These are phyloP conservation scores for Euphorbia peplus DNA, from an alignment of 345 rosid genomes.

Conservation along the genomic window DNA sequence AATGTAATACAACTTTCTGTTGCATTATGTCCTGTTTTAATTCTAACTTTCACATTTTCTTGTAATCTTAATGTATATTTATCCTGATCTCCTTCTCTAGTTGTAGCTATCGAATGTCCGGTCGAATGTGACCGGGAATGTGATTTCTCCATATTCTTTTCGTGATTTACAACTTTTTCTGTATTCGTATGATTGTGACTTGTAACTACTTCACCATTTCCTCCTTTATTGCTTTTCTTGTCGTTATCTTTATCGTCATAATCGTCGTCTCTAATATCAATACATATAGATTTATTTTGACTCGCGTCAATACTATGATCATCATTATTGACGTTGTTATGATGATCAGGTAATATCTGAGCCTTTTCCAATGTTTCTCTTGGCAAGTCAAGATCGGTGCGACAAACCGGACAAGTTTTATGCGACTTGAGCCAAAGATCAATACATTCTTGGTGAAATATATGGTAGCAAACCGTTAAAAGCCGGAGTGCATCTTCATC, in stretches of 20 bases:
- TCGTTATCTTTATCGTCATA: conserved; percentile 1
- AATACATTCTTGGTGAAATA: conserved; percentile 77
- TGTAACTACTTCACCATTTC: background rate
- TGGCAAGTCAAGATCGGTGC: conserved; percentile 58
- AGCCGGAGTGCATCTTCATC: conserved; percentile 66
- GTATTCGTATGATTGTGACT: background rate
- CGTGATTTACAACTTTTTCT: too few relatives aligned
- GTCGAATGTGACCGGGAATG: conserved; percentile 68
- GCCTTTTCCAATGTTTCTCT: conserved; percentile 30
- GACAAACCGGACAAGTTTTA: conserved; percentile 84
- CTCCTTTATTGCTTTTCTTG: conserved; percentile 19
- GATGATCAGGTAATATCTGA: conserved; percentile 16
- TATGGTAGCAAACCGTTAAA: conserved; percentile 67
- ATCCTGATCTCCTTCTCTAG: conserved; percentile 43
- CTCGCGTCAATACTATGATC: too few relatives aligned
- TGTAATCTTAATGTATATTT: conserved; percentile 54
- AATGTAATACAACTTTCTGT: conserved; percentile 58
- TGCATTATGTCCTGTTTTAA: conserved; percentile 45
- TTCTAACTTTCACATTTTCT: conserved; percentile 47
- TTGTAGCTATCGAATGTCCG: conserved; percentile 57
- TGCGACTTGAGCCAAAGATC: conserved; percentile 80
- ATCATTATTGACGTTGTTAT: background rate
- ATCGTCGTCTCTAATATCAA: conserved; percentile 34
- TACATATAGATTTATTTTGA: conserved; percentile 21
- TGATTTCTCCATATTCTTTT: conserved; percentile 23